These are phyloP conservation scores for Clathrus columnatus DNA, from an alignment of 768 basidiomycete species.

Conservation along the genomic window DNA sequence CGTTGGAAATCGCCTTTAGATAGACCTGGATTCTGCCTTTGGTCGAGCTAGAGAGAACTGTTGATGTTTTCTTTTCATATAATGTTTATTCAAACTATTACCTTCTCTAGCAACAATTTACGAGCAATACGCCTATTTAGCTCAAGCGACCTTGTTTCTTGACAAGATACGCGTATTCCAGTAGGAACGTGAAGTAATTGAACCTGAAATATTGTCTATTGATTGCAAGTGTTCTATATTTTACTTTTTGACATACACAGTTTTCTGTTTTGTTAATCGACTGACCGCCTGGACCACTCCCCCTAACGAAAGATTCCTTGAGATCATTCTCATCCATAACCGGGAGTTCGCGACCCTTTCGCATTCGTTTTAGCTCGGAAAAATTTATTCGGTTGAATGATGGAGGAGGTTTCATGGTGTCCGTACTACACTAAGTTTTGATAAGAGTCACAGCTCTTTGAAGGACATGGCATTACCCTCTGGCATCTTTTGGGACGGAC, in stretches of 20 bases:
- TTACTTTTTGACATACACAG: conserved; percentile 12
- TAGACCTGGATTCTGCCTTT: conserved; percentile 62
- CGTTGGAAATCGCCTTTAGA: conserved; percentile 59
- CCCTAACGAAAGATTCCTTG: conserved; percentile 83
- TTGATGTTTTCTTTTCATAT: conserved; percentile 16
- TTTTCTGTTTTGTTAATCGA: conserved; percentile 93
- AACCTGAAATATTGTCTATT: conserved; percentile 40
- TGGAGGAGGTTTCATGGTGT: neutral
- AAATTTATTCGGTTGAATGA: conserved; percentile 34
- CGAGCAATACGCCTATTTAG: conserved; percentile 76
- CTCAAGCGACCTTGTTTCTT: conserved; percentile 77
- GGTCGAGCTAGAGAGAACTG: conserved; percentile 48
- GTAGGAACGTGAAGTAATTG: conserved; percentile 85
- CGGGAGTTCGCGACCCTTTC: conserved; percentile 53
- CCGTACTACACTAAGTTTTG: neutral
- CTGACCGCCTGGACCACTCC: conserved; percentile 93
- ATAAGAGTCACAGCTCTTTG: neutral
- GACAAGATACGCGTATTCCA: conserved; percentile 77
- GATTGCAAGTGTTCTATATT: neutral
- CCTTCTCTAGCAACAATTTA: conserved; percentile 67
- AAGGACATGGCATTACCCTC: neutral
- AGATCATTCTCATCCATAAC: conserved; percentile 70
- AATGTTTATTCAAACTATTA: conserved; percentile 12
- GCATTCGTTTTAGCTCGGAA: conserved; percentile 63
- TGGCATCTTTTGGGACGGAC: conserved; percentile 26